Evolutionary conservation across 202 grass and related monocot species (phyloP), one percentile per base, ranked within the genome.

Genomic region (Setaria viridis): DNA sequence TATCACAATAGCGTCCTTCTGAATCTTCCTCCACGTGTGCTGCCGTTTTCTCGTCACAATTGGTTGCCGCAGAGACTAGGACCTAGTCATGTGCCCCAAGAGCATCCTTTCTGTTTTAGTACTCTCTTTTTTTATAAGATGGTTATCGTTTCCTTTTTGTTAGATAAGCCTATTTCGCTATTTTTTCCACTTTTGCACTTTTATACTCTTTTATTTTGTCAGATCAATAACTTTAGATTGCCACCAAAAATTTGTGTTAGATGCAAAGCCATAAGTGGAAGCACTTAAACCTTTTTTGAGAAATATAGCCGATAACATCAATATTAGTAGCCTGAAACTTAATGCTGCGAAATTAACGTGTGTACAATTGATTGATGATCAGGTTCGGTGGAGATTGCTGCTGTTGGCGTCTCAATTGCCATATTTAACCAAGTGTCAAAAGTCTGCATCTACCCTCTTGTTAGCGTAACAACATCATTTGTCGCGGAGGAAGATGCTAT

Each of bases 381-480:
- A 98, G 97, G 97, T 51, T 94, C 90, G 7, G 86, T 95, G 62
- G 93, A 99, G 80, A 93, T 95, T 66, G 93, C 91, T 39, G 97
- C 97, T 62, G 97, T 99, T 47, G 97, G 97, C 59, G 97, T 99
- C 48, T 92, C 97, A 37, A 94, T 99, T 71, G 93, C 97, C 35
- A 99, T 99, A 89, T 99, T 99, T 87, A 99, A 99, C 76, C 97
- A 99, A 80, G 85, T 96, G 20, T 96, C 97, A 4, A 99, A 99
- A 92, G 89, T 99, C 77, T 99, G 91, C 3, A 99, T 99, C 62
- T 99, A 96, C 73, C 97, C 97, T 66, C 93, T 99, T 62, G 91
- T 99, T 17, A 99, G 97, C 50, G 97, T 99, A 6, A 96, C 97
- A 5, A 99, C 97, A 72, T 99, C 97, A 47, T 99, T 99, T 78